phyloP scores from a whole-genome alignment of 257 asterid species.

The Primulina eburnea region DNA sequence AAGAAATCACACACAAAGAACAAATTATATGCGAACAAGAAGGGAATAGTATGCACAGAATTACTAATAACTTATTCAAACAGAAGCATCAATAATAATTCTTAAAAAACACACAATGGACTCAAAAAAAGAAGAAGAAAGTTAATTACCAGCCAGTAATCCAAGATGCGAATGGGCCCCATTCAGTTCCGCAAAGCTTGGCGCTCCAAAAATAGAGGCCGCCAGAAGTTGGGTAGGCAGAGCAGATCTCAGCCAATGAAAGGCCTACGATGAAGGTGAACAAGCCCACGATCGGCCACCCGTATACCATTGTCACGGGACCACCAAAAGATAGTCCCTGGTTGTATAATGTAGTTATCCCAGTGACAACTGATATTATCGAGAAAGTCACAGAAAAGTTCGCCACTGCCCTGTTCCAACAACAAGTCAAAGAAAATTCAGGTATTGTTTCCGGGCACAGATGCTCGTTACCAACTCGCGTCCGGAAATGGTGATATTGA shows the following conservation, averaged over 20 bases:
- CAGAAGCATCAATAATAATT: too few species aligned
- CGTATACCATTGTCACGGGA: constrained; percentile 53
- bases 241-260: constrained; percentile 57
- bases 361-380: constrained; percentile 43
- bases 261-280: constrained; percentile 47
- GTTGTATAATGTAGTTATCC: constrained; percentile 41
- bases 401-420: constrained; percentile 37
- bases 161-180: constrained; percentile 63
- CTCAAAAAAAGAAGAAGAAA: background rate
- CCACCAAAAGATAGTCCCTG: constrained; percentile 48
- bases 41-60: too few species aligned
- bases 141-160: constrained; percentile 53
- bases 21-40: too few species aligned
- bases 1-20: too few species aligned
- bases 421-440: background rate
- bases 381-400: constrained; percentile 56
- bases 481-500: too few species aligned
- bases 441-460: too few species aligned
- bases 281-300: constrained; percentile 57
- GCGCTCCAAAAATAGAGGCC: constrained; percentile 68
- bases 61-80: too few species aligned
- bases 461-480: too few species aligned
- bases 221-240: constrained; percentile 68
- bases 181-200: constrained; percentile 35
- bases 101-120: too few species aligned